These are phyloP conservation scores for Lantana camara DNA, from an alignment of 257 asterid species.

Conservation along the genomic window DNA sequence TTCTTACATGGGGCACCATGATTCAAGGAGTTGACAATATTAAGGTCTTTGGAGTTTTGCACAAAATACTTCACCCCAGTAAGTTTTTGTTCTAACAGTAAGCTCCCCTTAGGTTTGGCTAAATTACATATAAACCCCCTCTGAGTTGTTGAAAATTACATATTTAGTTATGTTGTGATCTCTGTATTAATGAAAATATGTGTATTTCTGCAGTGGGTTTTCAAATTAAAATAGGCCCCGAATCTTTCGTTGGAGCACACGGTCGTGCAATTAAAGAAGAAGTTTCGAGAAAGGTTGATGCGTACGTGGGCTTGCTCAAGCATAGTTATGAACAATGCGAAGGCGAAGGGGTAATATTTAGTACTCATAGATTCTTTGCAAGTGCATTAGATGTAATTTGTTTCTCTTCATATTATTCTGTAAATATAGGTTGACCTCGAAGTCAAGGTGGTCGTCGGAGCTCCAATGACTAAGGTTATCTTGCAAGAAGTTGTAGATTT, in stretches of 20 bases:
- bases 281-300: constrained; percentile 57
- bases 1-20: constrained; percentile 43
- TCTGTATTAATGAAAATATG: too few relatives aligned
- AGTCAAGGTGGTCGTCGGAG: constrained; percentile 72
- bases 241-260: constrained; percentile 57
- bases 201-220: constrained; percentile 66
- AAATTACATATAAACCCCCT: too few relatives aligned
- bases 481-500: constrained; percentile 54
- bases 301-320: constrained; percentile 48
- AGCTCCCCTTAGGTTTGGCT: background rate
- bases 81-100: constrained; percentile 28
- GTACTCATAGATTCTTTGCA: background rate
- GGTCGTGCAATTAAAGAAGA: constrained; percentile 61
- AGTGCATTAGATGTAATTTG: background rate
- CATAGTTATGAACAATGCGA: constrained; percentile 61
- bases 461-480: constrained; percentile 53
- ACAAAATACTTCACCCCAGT: constrained; percentile 67
- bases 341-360: constrained; percentile 54
- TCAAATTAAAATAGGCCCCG: constrained; percentile 53
- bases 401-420: background rate
- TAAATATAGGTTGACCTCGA: constrained; percentile 61
- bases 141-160: too few relatives aligned
- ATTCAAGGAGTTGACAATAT: constrained; percentile 50
- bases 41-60: constrained; percentile 59
- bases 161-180: too few relatives aligned